Evolutionary conservation across 176 grass and related monocot species (phyloP).

Genomic region (Secale cereale): DNA sequence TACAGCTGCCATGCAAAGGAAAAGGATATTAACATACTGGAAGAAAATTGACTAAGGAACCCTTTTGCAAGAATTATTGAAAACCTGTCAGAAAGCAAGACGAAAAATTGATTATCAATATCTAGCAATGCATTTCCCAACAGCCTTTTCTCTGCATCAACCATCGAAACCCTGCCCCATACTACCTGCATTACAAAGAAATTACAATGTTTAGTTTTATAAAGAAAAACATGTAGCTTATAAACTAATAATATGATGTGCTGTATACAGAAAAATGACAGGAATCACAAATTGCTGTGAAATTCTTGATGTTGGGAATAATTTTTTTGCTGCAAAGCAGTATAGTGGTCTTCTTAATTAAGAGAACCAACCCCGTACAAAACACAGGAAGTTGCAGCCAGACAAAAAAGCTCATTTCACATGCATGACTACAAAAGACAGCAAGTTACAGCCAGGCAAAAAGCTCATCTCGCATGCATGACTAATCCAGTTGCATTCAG

Average conservation of each 20-base stretch:
- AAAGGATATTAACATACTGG: slow-evolving; percentile 29
- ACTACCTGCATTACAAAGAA: slow-evolving; percentile 59
- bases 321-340: slow-evolving; percentile 8
- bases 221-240: slow-evolving; percentile 1
- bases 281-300: not conserved
- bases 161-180: slow-evolving; percentile 98
- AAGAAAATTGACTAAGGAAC: slow-evolving; percentile 1
- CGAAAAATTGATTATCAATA: slow-evolving; percentile 87
- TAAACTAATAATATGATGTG: not conserved
- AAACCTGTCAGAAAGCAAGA: slow-evolving; percentile 98
- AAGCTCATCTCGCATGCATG: not conserved
- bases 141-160: slow-evolving; percentile 96
- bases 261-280: slow-evolving; percentile 10
- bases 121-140: slow-evolving; percentile 93
- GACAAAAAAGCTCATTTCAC: not conserved
- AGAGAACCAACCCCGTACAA: not conserved
- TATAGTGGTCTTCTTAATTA: slow-evolving; percentile 14
- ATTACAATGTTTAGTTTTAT: slow-evolving; percentile 9
- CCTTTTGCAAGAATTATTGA: not conserved
- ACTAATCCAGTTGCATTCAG: not conserved
- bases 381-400: slow-evolving; percentile 4
- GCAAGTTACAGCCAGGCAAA: slow-evolving; percentile 11
- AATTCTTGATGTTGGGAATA: not conserved
- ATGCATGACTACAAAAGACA: slow-evolving; percentile 17
- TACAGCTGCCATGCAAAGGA: slow-evolving; percentile 70